These are phyloP conservation scores for Verticillium klebahnii DNA, from an alignment of 2,329 filamentous ascomycete genomes.

Conservation along the genomic window DNA sequence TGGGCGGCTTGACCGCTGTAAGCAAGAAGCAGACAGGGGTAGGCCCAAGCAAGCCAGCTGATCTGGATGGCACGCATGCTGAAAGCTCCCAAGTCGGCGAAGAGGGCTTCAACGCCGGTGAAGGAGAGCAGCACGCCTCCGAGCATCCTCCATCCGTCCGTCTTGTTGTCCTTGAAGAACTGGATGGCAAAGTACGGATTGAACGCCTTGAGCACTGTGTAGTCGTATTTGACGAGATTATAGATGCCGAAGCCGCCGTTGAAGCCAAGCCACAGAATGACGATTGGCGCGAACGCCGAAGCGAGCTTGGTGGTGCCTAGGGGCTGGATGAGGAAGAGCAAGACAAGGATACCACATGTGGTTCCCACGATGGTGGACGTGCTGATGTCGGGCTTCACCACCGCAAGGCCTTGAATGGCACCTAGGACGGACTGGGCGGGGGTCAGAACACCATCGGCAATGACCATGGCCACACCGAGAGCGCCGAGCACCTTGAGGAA, in stretches of 20 bases:
- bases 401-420: slow-evolving; percentile 59
- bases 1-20: slow-evolving; percentile 73
- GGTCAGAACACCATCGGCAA: slow-evolving; percentile 61
- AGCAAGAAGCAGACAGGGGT: slow-evolving; percentile 60
- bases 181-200: slow-evolving; percentile 55
- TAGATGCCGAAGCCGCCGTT: slow-evolving; percentile 62
- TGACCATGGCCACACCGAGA: slow-evolving; percentile 63
- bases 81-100: slow-evolving; percentile 75
- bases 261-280: slow-evolving; percentile 63
- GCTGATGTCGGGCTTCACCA: slow-evolving; percentile 51
- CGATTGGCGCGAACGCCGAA: slow-evolving; percentile 58
- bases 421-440: slow-evolving; percentile 67
- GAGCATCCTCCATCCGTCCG: slow-evolving; percentile 58
- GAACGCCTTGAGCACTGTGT: slow-evolving; percentile 52
- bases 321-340: slow-evolving; percentile 61
- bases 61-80: slow-evolving; percentile 65
- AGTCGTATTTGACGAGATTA: slow-evolving; percentile 47
- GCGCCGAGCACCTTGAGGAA: slow-evolving; percentile 59
- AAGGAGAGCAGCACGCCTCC: slow-evolving; percentile 72
- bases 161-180: slow-evolving; percentile 55
- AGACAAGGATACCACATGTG: slow-evolving; percentile 58
- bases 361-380: slow-evolving; percentile 57
- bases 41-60: slow-evolving; percentile 64
- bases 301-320: slow-evolving; percentile 60
- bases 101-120: slow-evolving; percentile 74